Evolutionary conservation across 2,329 filamentous ascomycete genomes (phyloP), one percentile per base, ranked within the genome.

Genomic region (Colletotrichum sp.): DNA sequence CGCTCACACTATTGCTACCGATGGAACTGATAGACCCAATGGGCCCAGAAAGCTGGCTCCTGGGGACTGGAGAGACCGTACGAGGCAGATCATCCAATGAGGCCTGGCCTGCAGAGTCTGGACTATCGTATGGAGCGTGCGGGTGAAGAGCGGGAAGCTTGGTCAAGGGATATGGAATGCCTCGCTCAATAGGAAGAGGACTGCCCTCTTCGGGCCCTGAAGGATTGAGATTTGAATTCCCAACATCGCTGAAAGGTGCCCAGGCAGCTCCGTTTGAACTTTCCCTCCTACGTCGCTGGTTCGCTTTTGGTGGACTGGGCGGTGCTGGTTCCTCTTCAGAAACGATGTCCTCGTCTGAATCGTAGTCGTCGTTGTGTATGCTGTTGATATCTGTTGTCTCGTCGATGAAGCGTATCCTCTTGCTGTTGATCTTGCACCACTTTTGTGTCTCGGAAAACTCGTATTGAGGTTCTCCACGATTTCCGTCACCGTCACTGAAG

Each of bases 401-500:
- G 15, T 73, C 71, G 58, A 73, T 73, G 24, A 73, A 73, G 18
- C 71, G 58, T 13, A 73, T 38, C 2, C 66, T 56, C 58, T 73
- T 73, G 7, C 71, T 43, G 2, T 43, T 26, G 2, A 73, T 48
- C 16, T 60, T 24, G 4, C 71, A 73, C 71, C 71, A 73, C 26
- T 70, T 70, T 8, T 73, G 71, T 10, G 38, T 65, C 5, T 73
- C 43, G 4, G 66, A 30, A 16, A 73, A 73, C 66, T 70, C 71
- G 48, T 73, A 73, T 8, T 64, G 66, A 12, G 56, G 43, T 3
- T 73, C 65, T 1, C 56, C 43, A 15, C 66, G 56, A 2, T 43
- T 38, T 1, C 32, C 32, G 16, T 43, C 32, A 4, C 64, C 32
- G 1, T 62, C 65, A 18, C 70, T 73, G 55, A n/a, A 6, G 3